These are phyloP conservation scores for Streptanthus diversifolius DNA, from an alignment of 345 rosid species.

Conservation along the genomic window DNA sequence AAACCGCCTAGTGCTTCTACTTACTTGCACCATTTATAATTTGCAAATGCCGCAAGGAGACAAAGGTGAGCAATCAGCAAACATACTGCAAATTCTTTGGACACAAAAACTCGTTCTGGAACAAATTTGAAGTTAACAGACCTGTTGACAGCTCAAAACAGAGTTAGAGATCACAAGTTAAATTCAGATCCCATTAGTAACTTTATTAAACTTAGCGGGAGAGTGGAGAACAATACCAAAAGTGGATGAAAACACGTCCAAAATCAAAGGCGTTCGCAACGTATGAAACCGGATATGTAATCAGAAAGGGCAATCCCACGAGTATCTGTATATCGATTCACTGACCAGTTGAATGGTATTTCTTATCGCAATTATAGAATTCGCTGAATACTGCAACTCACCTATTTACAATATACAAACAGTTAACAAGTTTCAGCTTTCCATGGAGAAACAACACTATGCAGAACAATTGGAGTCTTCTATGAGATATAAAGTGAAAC, in stretches of 20 bases:
- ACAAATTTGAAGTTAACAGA: conserved; percentile 97
- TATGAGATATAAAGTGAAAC: conserved; percentile 39
- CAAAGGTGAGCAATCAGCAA: conserved; percentile 72
- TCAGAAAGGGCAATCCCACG: conserved; percentile 81
- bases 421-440: conserved; percentile 28
- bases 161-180: conserved; percentile 19
- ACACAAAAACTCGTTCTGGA: conserved; percentile 79
- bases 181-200: neutral
- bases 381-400: conserved; percentile 51
- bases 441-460: neutral
- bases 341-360: conserved; percentile 22
- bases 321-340: conserved; percentile 72
- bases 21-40: conserved; percentile 96
- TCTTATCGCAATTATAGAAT: conserved; percentile 27
- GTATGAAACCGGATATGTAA: conserved; percentile 63
- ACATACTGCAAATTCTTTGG: conserved; percentile 77
- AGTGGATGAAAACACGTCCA: conserved; percentile 93
- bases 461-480: neutral
- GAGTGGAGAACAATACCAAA: conserved; percentile 53
- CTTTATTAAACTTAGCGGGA: neutral
- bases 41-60: conserved; percentile 61
- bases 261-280: conserved; percentile 86
- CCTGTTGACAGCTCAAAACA: conserved; percentile 48
- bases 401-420: conserved; percentile 40
- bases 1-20: conserved; percentile 25